Percentiles rank a stretch among this genome's conserved stretches.
phyloP scores from a whole-genome alignment of 2,329 filamentous ascomycete species.

The Onygenales sp. region DNA sequence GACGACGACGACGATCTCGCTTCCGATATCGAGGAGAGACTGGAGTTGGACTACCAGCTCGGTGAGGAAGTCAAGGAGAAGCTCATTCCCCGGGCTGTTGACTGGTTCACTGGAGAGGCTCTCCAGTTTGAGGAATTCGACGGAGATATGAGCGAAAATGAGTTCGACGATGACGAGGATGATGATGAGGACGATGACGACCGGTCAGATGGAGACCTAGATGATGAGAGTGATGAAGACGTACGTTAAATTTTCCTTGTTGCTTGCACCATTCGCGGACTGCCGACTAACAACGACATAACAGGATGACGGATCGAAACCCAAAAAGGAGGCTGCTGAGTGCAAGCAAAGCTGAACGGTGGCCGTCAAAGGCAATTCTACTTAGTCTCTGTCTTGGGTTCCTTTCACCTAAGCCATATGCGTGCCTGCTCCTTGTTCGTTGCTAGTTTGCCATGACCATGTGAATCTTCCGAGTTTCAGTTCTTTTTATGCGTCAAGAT shows the following conservation, averaged over 20 bases:
- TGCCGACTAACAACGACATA: conserved; percentile 14
- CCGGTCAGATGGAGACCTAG: conserved; percentile 49
- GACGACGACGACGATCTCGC: conserved; percentile 59
- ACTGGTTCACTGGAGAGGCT: conserved; percentile 99
- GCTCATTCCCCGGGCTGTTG: conserved; percentile 92
- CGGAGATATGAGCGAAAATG: conserved; percentile 72
- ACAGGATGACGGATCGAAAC: conserved; percentile 81
- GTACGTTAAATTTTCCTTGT: conserved; percentile 22
- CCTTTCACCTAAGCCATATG: background rate
- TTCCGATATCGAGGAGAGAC: conserved; percentile 90
- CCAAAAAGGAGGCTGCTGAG: conserved; percentile 88
- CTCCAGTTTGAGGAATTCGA: conserved; percentile 92
- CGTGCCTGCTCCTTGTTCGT: background rate
- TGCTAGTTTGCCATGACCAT: background rate
- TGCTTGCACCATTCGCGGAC: background rate
- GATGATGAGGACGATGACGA: conserved; percentile 83
- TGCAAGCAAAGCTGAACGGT: conserved; percentile 80
- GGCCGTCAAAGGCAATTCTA: background rate
- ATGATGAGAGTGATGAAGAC: conserved; percentile 55
- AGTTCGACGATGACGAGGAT: conserved; percentile 83
- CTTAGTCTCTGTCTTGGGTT: background rate
- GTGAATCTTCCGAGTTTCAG: background rate
- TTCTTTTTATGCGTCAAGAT: background rate
- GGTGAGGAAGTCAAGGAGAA: conserved; percentile 99
- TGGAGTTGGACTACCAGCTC: conserved; percentile 97